Evolutionary conservation across 495 filamentous ascomycete species (phyloP), one percentile per base, ranked within the genome.

Genomic region (Lepidopterella palustris): DNA sequence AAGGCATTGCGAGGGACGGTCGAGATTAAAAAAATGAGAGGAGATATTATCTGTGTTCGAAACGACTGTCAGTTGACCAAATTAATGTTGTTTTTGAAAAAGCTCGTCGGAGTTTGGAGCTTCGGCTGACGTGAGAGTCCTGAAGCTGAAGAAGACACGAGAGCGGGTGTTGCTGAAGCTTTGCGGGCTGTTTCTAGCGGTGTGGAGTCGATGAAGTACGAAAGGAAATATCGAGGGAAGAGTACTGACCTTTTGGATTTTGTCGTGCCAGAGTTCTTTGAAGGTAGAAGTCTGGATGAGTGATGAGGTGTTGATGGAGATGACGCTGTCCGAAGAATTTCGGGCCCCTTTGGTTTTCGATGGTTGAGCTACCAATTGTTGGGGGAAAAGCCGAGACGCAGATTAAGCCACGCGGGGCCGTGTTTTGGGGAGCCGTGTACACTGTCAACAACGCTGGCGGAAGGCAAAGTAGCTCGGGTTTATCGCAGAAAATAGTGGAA

Each of bases 1-100:
- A 66, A 58, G 67, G 67, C 70, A 72, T 75, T 71, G 67, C 74
- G 62, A 67, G 57, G 35, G 74, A 77, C 68, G 73, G 77, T 72
- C 78, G 45, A 21, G 54, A 50, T 1, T 9, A 25, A 26, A n/a
- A 35, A 50, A 47, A 11, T 9, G 35, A 45, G 35, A 40, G 26
- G 1, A 4, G 39, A n/a, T 48, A 47, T 42, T 51, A 13, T 57
- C 55, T 62, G 45, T 49, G 35, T 47, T 57, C 5, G 13, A 6
- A 27, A 31, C 35, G 32, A 24, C 4, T 2, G 48, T 53, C 25
- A 50, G 52, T 60, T 21, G 31, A 42, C 48, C 18, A 28, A 8
- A 18, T 23, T 54, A 2, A 21, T 18, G 27, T 21, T 21, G 28
- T 45, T 6, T 39, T 32, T 25, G 50, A 27, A 21, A 29, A 53